Base-by-base conservation (phyloP, 805 yeast species). In the Candida tallmaniae region DNA sequence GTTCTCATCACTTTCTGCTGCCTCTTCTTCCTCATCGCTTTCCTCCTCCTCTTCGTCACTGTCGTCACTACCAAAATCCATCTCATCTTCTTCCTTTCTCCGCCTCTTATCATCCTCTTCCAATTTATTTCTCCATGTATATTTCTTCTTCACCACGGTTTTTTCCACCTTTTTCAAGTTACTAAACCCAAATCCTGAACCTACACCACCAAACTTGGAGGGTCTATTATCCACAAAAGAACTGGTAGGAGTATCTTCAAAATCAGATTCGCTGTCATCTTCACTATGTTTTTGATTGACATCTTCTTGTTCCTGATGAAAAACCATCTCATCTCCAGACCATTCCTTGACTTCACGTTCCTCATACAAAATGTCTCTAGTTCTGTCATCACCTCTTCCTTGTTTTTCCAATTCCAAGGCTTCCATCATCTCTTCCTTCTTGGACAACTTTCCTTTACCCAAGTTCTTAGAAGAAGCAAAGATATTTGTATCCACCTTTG, bases 371-470 rank as follows among this genome's bases (percentile, higher is more conserved):
- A 85, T 67, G 15, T 73, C 80, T 31, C 62, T 68, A 0, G 86
- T 80, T 23, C 61, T 56, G 2, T 78, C 87, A 52, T 73, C 75
- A 1, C 74, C 81, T 39, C 82, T 65, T 2, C 95, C 95, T 50
- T 77, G 79, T 39, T 69, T 68, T 50, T 87, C 96, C 26, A 80
- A 59, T 34, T 73, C 73, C 36, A 85, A 53, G 0, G 95, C 95
- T 49, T 84, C 90, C n/a, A 71, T 59, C 59, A 86, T 72, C 40
- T 73, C 75, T 49, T 84, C 89, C 34, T 67, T 71, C 43, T 73
- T 76, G 1, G 95, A 83, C 42, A 72, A 76, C 32, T 64, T 68
- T 10, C 88, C 90, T 11, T 76, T 72, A 32, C 97, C 97, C 32
- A 90, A 70, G 4, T 73, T 69, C 51, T 87, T 88, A 14, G 94